phyloP scores from a whole-genome alignment of 1,284 basidiomycete genomes.

The Xanthoconium separans region DNA sequence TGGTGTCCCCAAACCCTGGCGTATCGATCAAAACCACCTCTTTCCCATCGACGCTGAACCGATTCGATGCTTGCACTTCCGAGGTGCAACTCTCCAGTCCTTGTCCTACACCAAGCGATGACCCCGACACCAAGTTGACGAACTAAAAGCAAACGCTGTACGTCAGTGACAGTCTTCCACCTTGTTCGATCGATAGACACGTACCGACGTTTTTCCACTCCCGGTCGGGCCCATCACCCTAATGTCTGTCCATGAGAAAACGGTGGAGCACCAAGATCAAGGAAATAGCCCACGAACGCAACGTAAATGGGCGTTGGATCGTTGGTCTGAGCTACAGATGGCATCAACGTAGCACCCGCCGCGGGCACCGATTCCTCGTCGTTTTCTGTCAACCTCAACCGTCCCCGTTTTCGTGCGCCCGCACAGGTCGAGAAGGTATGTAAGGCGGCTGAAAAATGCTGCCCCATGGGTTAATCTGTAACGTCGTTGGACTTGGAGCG shows the following conservation, averaged over 20 bases:
- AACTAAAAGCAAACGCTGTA: slow-evolving; percentile 24
- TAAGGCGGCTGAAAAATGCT: slow-evolving; percentile 9
- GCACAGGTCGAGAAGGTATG: slow-evolving; percentile 5
- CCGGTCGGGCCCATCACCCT: slow-evolving; percentile 33
- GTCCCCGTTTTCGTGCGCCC: slow-evolving; percentile 4
- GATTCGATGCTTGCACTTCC: slow-evolving; percentile 30
- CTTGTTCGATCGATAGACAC: slow-evolving; percentile 3
- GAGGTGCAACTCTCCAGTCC: slow-evolving; percentile 37
- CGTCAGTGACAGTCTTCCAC: not conserved
- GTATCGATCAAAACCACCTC: slow-evolving; percentile 37
- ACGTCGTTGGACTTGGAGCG: slow-evolving; percentile 7
- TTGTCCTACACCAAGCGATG: slow-evolving; percentile 30
- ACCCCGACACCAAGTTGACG: slow-evolving; percentile 34
- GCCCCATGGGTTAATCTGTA: slow-evolving; percentile 14
- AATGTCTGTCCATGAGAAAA: slow-evolving; percentile 12
- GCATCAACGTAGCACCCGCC: not conserved
- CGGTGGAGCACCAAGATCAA: not conserved
- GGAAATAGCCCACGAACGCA: slow-evolving; percentile 23
- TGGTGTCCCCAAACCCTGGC: slow-evolving; percentile 40
- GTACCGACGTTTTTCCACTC: slow-evolving; percentile 35
- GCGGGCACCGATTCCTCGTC: slow-evolving; percentile 19
- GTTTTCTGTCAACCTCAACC: slow-evolving; percentile 10
- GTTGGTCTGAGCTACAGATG: not conserved
- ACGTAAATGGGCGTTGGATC: slow-evolving; percentile 27
- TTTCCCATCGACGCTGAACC: slow-evolving; percentile 25